Conservation (phyloP, 1,284 basidiomycete genomes). For the Ustilago shanxiensis region DNA sequence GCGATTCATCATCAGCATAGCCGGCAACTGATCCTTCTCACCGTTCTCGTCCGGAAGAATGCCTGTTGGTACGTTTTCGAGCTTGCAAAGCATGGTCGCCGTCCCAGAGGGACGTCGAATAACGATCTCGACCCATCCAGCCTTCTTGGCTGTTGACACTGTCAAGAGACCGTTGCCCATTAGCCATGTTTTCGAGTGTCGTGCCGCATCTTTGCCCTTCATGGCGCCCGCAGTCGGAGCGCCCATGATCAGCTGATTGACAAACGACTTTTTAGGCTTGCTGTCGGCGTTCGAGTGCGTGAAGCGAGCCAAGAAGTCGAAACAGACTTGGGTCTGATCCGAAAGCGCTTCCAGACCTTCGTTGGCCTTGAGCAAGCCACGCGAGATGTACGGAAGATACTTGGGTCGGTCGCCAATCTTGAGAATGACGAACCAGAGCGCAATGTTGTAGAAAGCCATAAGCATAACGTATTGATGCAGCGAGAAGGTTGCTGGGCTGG, state of each 20-base stretch:
- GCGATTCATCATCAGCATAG: slow-evolving; percentile 80
- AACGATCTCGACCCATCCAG: slow-evolving; percentile 90
- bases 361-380: slow-evolving; percentile 88
- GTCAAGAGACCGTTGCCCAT: slow-evolving; percentile 89
- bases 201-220: slow-evolving; percentile 60
- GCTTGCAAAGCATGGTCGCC: slow-evolving; percentile 83
- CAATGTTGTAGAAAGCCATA: slow-evolving; percentile 92
- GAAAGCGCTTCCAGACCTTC: slow-evolving; percentile 82
- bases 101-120: slow-evolving; percentile 90
- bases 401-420: slow-evolving; percentile 85
- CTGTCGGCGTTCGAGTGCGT: slow-evolving; percentile 95
- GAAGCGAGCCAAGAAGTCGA: slow-evolving; percentile 96
- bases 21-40: slow-evolving; percentile 79
- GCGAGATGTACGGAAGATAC: slow-evolving; percentile 87
- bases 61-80: slow-evolving; percentile 80
- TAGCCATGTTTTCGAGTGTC: slow-evolving; percentile 81
- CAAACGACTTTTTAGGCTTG: slow-evolving; percentile 82
- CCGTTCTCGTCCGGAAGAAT: slow-evolving; percentile 65
- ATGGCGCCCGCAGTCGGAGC: slow-evolving; percentile 56
- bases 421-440: slow-evolving; percentile 93
- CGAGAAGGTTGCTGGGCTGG: slow-evolving; percentile 76
- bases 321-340: slow-evolving; percentile 93
- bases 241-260: slow-evolving; percentile 77
- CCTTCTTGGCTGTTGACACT: slow-evolving; percentile 79
- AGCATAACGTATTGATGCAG: slow-evolving; percentile 95